Evolutionary conservation across 495 filamentous ascomycete species (phyloP).

Genomic region (Penicillium arizonense): DNA sequence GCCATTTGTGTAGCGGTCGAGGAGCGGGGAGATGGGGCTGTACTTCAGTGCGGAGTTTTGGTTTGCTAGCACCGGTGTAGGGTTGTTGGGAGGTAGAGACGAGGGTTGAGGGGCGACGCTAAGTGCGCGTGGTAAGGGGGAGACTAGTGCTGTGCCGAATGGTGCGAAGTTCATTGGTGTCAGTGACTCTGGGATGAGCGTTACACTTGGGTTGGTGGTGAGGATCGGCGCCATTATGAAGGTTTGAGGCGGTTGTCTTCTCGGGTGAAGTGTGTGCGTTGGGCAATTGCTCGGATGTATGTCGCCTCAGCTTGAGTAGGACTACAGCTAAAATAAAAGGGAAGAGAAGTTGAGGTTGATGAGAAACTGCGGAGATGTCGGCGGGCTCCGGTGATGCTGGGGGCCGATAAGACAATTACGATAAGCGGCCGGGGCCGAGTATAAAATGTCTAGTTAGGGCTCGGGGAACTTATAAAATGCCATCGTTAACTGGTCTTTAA

Average conservation of each 20-base stretch:
- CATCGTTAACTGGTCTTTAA: no score
- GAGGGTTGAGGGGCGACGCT: slow-evolving; percentile 43
- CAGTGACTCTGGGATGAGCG: slow-evolving; percentile 56
- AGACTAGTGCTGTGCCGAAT: slow-evolving; percentile 82
- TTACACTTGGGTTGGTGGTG: slow-evolving; percentile 28
- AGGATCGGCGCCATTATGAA: slow-evolving; percentile 31
- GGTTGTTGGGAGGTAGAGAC: slow-evolving; percentile 38
- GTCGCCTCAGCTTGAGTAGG: neutral
- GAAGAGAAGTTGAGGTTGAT: neutral
- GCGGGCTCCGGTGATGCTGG: slow-evolving; percentile 3
- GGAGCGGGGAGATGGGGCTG: slow-evolving; percentile 68
- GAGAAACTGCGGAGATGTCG: slow-evolving; percentile 8
- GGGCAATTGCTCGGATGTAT: neutral
- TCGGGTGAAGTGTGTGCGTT: neutral
- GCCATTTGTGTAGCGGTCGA: slow-evolving; percentile 59
- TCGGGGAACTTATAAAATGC: neutral
- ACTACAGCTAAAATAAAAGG: neutral
- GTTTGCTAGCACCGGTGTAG: slow-evolving; percentile 59
- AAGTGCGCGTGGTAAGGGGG: slow-evolving; percentile 57
- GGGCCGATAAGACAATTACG: neutral
- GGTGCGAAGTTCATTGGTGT: slow-evolving; percentile 64
- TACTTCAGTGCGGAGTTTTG: slow-evolving; percentile 89
- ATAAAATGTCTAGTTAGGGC: neutral
- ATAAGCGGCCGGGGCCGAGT: neutral
- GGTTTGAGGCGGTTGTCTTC: neutral